A percentile compares a stretch with the other conserved stretches of the same genome.
Evolutionary conservation across 2,329 filamentous ascomycete genomes (phyloP).

Genomic region (Monilinia fructicola): DNA sequence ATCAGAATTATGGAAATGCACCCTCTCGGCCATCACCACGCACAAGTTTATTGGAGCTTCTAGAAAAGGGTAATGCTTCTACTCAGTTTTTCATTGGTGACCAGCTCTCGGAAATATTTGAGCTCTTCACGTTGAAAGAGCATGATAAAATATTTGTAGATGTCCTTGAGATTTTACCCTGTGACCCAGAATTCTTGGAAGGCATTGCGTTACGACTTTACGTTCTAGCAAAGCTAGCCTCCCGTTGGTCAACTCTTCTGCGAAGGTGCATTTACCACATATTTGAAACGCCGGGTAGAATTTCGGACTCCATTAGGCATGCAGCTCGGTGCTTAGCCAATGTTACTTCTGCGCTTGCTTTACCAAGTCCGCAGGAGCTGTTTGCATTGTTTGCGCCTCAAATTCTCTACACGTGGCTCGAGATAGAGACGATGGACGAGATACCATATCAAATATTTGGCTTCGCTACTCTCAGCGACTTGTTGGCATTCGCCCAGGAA

Average conservation of each 20-base stretch:
- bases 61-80: constrained; percentile 63
- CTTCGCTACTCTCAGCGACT: constrained; percentile 65
- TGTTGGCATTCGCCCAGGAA: constrained; percentile 69
- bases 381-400: constrained; percentile 87
- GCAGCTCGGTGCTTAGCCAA: constrained; percentile 68
- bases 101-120: constrained; percentile 72
- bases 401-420: constrained; percentile 87
- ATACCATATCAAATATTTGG: constrained; percentile 87
- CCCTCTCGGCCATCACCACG: constrained; percentile 48
- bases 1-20: constrained; percentile 62
- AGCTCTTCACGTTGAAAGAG: constrained; percentile 74
- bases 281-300: constrained; percentile 81
- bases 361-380: constrained; percentile 66
- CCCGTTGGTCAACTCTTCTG: constrained; percentile 80
- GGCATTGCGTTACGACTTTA: constrained; percentile 83
- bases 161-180: constrained; percentile 75
- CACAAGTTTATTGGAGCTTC: constrained; percentile 71
- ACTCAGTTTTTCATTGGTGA: constrained; percentile 76
- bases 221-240: constrained; percentile 73
- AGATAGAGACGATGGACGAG: constrained; percentile 61
- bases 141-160: constrained; percentile 86
- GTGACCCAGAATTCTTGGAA: constrained; percentile 68
- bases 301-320: constrained; percentile 64
- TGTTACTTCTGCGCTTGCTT: constrained; percentile 63
- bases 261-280: constrained; percentile 89